Evolutionary conservation across 2,329 filamentous ascomycete genomes (phyloP), one percentile per base, ranked within the genome.

Genomic region (Colletotrichum nymphaeae): DNA sequence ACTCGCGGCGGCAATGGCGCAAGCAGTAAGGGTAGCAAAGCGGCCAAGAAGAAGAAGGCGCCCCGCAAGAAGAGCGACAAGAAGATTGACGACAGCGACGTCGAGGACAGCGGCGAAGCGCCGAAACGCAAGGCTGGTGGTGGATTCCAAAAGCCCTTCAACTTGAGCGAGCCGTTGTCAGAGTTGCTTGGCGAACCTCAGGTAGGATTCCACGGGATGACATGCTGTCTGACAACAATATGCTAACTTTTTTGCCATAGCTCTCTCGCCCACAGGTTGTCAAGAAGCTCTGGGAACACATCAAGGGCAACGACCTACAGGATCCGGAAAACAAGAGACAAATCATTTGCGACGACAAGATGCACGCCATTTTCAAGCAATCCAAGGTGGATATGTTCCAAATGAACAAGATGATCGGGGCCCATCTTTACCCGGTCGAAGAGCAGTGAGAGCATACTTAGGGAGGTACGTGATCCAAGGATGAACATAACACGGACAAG

Each of bases 341-440:
- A 77, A 99, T 99, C 75, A 87, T 91, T 32, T 99, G 97, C 84
- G 97, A 99, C 83, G 94, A 97, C 28, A 92, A 91, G 77, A 93
- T 99, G 93, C 92, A 94, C 74, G 93, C 93, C 7, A 93, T 99
- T 8, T 99, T 99, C 86, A 97, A 97, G 83, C 90, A 93, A 79
- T 91, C 95, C 79, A 94, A 90, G 79, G 93, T 99, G 63, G 95
- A 98, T 84, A 99, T 99, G 97, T 99, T 99, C 83, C 95, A 95
- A 77, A 98, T 99, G 96, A 98, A 98, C 87, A 98, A 98, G 87
- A 90, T 98, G 19, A 91, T 98, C 12, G 95, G 94, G 75, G 92
- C 93, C 81, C 96, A 98, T 79, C 87, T 98, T 52, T 98, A 97
- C 80, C 94, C 93, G 2, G 88, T 94, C 60, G 95, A 96, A 66